phyloP scores from a whole-genome alignment of 495 filamentous ascomycete genomes.

The Tricharina praecox region DNA sequence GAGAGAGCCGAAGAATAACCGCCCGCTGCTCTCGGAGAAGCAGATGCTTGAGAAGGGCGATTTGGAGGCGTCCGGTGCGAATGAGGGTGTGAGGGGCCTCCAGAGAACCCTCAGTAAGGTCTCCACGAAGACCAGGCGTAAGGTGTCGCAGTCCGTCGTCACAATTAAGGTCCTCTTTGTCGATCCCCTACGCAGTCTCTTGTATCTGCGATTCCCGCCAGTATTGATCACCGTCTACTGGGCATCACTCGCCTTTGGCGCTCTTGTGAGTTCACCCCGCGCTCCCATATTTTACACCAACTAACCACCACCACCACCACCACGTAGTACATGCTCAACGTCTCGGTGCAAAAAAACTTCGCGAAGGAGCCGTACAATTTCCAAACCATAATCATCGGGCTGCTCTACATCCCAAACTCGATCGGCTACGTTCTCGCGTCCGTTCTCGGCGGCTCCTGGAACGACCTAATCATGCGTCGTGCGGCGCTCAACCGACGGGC shows the following conservation, averaged over 20 bases:
- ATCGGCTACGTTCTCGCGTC: conserved; percentile 63
- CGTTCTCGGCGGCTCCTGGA: conserved; percentile 66
- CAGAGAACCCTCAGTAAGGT: conserved; percentile 8
- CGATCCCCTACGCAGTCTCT: conserved; percentile 62
- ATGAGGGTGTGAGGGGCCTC: no score
- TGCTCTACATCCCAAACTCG: conserved; percentile 67
- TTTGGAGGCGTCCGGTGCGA: not conserved
- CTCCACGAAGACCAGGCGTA: conserved; percentile 3
- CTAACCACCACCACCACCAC: no score
- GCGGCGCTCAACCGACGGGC: conserved; percentile 37
- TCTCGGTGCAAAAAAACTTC: conserved; percentile 66
- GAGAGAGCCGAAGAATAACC: conserved; percentile 14
- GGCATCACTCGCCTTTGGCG: conserved; percentile 63
- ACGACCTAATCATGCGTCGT: conserved; percentile 74
- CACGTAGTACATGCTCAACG: conserved; percentile 60
- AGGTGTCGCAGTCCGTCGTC: not conserved
- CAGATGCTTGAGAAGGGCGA: conserved; percentile 2
- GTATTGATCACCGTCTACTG: conserved; percentile 69
- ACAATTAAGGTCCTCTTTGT: conserved; percentile 50
- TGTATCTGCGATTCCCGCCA: conserved; percentile 65
- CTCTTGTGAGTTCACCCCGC: conserved; percentile 30
- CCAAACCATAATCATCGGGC: conserved; percentile 52
- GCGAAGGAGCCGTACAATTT: conserved; percentile 57
- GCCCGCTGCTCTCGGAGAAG: not conserved
- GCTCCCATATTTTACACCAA: not conserved